Base-by-base conservation (phyloP, 2,329 filamentous ascomycete genomes). In the Penicillium sp. region DNA sequence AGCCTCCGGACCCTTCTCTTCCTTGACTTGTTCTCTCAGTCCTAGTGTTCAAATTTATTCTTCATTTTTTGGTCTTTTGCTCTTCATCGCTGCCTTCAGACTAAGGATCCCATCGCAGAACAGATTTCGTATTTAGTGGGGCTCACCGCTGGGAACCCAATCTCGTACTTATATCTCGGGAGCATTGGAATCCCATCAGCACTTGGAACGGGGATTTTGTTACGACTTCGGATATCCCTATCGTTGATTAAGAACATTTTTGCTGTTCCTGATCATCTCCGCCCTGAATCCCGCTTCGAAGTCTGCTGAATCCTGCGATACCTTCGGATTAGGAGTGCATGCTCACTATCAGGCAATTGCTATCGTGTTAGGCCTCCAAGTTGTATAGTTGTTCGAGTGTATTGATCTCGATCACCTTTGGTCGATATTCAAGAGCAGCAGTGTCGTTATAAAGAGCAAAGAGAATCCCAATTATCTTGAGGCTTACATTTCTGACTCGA, bases 1-100 rank as follows among this genome's bases (percentile, higher is more conserved):
- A 58, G 41, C 45, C 57, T 60, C 57, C 56, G 52, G 60, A 60
- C 49, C 13, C 58, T 67, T 63, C 57, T 60, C 62, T 59, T 59
- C 60, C 53, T 55, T 57, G 51, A 52, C 55, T 46, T 39, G 50
- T 57, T 54, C 39, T 35, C 30, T 56, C 42, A 23, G 23, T 35
- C 55, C 48, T 45, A 43, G 16, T 27, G 34, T 42, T 44, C 50
- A 29, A 27, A 42, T 48, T 56, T 56, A 51, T 56, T 50, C 47
- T 58, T 57, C 56, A 54, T 58, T 57, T 57, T 47, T 39, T 55
- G 30, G 47, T 35, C 29, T 50, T 48, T 39, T 30, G 23, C 19
- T 35, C 19, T 34, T 39, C 19, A 19, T 50, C 18, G 34, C 26
- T 47, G 42, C 42, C 43, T 47, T 52, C 43, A 29, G 23, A 29